Evolutionary conservation across 2,329 filamentous ascomycete species (phyloP).

Genomic region (Celoporthe dispersa): DNA sequence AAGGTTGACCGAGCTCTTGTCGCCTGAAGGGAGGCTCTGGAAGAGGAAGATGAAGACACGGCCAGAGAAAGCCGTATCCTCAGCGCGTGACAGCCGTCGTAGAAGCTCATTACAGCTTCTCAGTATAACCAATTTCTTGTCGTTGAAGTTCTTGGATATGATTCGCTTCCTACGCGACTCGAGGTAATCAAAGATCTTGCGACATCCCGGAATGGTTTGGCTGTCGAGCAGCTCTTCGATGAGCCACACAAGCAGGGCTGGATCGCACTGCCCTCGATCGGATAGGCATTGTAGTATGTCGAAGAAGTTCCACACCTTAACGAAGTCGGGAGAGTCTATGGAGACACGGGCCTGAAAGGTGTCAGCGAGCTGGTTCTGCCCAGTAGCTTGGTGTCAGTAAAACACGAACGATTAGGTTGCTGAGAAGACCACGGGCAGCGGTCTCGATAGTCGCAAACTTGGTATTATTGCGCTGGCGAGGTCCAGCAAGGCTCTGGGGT

Average conservation of each 20-base stretch:
- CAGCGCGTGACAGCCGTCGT: slow-evolving; percentile 89
- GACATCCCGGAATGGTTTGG: slow-evolving; percentile 90
- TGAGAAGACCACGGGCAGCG: slow-evolving; percentile 80
- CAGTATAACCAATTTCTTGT: slow-evolving; percentile 88
- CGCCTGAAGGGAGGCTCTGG: slow-evolving; percentile 93
- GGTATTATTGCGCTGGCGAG: slow-evolving; percentile 43
- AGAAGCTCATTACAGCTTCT: slow-evolving; percentile 93
- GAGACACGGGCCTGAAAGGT: slow-evolving; percentile 66
- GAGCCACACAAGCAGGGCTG: slow-evolving; percentile 83
- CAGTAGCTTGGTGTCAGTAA: slow-evolving; percentile 11
- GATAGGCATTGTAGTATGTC: slow-evolving; percentile 90
- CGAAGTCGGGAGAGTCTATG: slow-evolving; percentile 79
- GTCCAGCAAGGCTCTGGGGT: slow-evolving; percentile 37
- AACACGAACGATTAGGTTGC: slow-evolving; percentile 71
- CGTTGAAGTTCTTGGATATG: slow-evolving; percentile 77
- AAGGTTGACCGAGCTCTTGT: slow-evolving; percentile 96
- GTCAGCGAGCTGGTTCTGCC: slow-evolving; percentile 39
- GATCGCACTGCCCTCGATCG: slow-evolving; percentile 77
- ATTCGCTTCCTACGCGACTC: slow-evolving; percentile 91
- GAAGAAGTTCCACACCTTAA: slow-evolving; percentile 88
- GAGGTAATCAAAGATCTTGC: slow-evolving; percentile 90
- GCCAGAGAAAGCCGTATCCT: slow-evolving; percentile 96
- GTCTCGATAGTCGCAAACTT: slow-evolving; percentile 80
- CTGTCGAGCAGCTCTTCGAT: slow-evolving; percentile 95
- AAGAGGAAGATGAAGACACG: slow-evolving; percentile 98